Evolutionary conservation across 2,329 filamentous ascomycete species (phyloP).

Genomic region (Gyromitra esculenta): DNA sequence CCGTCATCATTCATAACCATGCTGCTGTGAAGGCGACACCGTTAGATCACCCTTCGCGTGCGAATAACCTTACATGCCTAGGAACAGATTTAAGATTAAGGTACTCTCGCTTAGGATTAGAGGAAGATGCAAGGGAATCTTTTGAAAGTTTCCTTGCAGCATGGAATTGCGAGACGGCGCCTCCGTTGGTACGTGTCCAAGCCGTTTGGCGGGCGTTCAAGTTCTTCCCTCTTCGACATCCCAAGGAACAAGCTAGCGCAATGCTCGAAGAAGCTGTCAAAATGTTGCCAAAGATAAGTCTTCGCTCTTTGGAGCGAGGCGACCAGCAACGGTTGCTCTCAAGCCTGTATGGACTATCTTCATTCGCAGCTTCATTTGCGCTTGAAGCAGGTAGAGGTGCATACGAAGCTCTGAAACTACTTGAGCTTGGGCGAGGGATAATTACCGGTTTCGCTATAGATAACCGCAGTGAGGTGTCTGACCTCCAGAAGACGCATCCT

Average conservation of each 20-base stretch:
- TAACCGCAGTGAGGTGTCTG: constrained; percentile 18
- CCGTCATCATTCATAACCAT: constrained; percentile 28
- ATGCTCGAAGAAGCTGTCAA: constrained; percentile 17
- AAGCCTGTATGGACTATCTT: constrained; percentile 25
- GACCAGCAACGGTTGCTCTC: constrained; percentile 39
- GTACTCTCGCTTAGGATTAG: not conserved
- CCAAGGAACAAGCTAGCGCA: not conserved
- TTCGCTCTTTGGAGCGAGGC: constrained; percentile 24
- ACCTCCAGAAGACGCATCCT: constrained; percentile 7
- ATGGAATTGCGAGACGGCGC: constrained; percentile 17
- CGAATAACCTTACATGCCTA: not conserved
- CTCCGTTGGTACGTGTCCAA: constrained; percentile 41
- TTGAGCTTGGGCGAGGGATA: constrained; percentile 37
- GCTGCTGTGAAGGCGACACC: constrained; percentile 24
- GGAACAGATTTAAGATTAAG: constrained; percentile 14
- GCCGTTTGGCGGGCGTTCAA: constrained; percentile 37
- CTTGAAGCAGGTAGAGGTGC: constrained; percentile 14
- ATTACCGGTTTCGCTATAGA: constrained; percentile 31
- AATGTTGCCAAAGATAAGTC: constrained; percentile 15
- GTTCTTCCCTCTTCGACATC: not conserved
- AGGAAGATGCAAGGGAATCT: not conserved
- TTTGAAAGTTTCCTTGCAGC: constrained; percentile 6
- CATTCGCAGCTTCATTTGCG: constrained; percentile 30
- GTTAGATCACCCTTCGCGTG: constrained; percentile 11
- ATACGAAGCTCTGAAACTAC: constrained; percentile 22